Evolutionary conservation across 2,329 filamentous ascomycete genomes (phyloP).

Genomic region (Pseudogymnoascus destructans): DNA sequence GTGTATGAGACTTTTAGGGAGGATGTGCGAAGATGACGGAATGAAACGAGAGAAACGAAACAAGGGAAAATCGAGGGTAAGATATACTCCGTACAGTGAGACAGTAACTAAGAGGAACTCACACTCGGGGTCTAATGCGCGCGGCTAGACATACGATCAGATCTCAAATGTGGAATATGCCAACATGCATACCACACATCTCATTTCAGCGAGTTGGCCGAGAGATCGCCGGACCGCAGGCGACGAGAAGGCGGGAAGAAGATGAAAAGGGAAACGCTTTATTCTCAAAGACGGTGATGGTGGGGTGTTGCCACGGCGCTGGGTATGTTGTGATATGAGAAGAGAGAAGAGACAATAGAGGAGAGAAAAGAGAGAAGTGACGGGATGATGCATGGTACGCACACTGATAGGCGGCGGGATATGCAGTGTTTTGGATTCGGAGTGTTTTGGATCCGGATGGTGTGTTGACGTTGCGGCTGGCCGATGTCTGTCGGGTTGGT

Average conservation of each 20-base stretch:
- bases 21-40: not conserved
- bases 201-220: not conserved
- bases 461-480: not conserved
- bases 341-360: not conserved
- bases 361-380: not conserved
- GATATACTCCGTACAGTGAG: not conserved
- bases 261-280: not conserved
- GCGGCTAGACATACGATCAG: not conserved
- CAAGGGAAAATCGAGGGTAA: not conserved
- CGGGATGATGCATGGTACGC: not conserved
- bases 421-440: not conserved
- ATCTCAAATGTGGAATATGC: constrained; percentile 5
- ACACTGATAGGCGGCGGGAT: not conserved
- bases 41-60: not conserved
- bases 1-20: not conserved
- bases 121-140: not conserved
- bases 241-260: not conserved
- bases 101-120: not conserved
- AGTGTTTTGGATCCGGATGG: not conserved
- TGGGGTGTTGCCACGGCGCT: not conserved
- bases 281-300: not conserved
- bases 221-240: not conserved
- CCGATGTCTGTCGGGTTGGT: not conserved
- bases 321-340: not conserved
- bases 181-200: not conserved